A percentile compares a stretch with the other conserved stretches of the same genome.
These are phyloP conservation scores for Morella rubra DNA, from an alignment of 306 rosid genomes.

Conservation along the genomic window DNA sequence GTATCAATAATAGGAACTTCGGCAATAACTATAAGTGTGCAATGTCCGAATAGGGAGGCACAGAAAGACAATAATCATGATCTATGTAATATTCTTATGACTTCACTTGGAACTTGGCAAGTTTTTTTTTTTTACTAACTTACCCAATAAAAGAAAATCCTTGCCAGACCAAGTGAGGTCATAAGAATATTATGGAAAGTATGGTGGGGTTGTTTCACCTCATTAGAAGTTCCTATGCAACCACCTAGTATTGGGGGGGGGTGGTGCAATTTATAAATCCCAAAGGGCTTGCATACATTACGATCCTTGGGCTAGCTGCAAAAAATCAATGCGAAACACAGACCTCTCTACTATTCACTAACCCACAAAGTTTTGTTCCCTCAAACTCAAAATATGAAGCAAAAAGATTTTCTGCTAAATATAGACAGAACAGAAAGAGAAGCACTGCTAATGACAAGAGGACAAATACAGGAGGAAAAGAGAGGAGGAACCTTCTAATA, in stretches of 20 bases:
- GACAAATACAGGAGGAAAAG: constrained; percentile 13
- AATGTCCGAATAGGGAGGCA: background rate
- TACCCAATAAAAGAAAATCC: background rate
- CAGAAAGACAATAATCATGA: constrained; percentile 2
- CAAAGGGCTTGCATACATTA: background rate
- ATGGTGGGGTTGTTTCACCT: background rate
- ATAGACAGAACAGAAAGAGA: background rate
- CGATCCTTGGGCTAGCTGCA: constrained; percentile 1
- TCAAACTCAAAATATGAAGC: background rate
- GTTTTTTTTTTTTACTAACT: no score
- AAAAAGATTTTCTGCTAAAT: background rate
- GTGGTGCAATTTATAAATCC: background rate
- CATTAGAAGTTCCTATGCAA: background rate
- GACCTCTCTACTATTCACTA: background rate
- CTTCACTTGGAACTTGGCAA: no score
- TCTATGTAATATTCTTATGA: background rate
- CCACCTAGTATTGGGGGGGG: no score
- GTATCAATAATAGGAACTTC: background rate
- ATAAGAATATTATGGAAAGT: background rate
- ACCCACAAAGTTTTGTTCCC: background rate
- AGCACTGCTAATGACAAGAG: background rate
- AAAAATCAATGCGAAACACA: background rate
- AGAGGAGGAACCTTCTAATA: constrained; percentile 60
- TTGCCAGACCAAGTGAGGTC: background rate
- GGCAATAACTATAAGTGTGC: background rate